Evolutionary conservation across 257 asterid species (phyloP), one percentile per base, ranked within the genome.

Genomic region (Solanum clarkiae): DNA sequence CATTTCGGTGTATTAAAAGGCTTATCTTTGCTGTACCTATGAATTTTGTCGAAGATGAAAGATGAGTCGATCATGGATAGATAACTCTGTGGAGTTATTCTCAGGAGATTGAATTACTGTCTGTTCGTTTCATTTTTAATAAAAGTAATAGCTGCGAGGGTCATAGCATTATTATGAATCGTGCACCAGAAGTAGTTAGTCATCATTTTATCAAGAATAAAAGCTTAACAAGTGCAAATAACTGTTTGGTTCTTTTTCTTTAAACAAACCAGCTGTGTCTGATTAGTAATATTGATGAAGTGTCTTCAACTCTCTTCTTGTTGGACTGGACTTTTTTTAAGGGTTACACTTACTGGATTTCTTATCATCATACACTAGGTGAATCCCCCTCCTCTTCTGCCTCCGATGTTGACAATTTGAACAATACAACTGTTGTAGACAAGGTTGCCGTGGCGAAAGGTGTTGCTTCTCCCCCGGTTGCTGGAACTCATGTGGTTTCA

Each of bases 301-400:
- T 51, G 47, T 77, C 82, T 77, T 77, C 6, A 10, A 77, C 63
- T 77, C 11, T 53, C 65, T 51, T 77, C 32, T 77, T 53, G 42
- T 5, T 29, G 63, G 65, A 77, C 42, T 53, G 49, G 82, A 79
- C 66, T 69, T 55, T 84, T 36, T 75, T 62, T 51, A 77, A 29
- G 63, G 17, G 65, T 53, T 79, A 79, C 44, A 79, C 83, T 79
- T 29, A 79, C 6, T 79, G 83, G 29, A 54, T 79, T 53, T 32
- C 16, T 79, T 82, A 47, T 85, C 84, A 85, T 44, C 71, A 60
- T 75, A 79, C 22, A 88, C 88, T 88, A 97, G 99, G 98, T 85
- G 99, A 97, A 86, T 97, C 99, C 84, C 98, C 99, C 87, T 94
- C 98, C 84, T 97, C 99, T 72, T 97, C 99, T 83, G 98, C 98